These are phyloP conservation scores for Boletus rubescentipes DNA, from an alignment of 768 basidiomycete species.

Conservation along the genomic window DNA sequence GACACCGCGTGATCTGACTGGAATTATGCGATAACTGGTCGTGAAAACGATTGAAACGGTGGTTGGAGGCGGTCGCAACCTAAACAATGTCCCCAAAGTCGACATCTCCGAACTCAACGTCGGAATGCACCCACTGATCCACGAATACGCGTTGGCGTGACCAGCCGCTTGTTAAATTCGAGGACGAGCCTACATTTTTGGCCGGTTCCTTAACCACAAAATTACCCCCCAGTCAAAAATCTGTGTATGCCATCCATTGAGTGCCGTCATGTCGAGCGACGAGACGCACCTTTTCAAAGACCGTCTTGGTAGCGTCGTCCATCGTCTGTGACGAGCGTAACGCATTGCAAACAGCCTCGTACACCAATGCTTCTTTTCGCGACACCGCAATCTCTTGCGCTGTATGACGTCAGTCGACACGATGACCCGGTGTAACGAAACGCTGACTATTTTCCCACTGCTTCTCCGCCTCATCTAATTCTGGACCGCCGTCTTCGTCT, in stretches of 20 bases:
- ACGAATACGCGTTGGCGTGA: slow-evolving; percentile 15
- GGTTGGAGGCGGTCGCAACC: no score
- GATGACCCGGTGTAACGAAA: neutral
- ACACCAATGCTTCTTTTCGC: slow-evolving; percentile 86
- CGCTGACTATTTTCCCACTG: slow-evolving; percentile 88
- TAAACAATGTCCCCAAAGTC: no score
- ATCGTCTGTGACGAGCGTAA: slow-evolving; percentile 45
- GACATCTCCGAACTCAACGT: no score
- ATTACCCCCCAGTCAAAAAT: slow-evolving; percentile 72
- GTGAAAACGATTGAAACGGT: no score
- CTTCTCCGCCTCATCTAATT: slow-evolving; percentile 89
- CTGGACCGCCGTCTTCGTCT: slow-evolving; percentile 77
- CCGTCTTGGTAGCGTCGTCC: slow-evolving; percentile 59
- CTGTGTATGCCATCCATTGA: slow-evolving; percentile 38
- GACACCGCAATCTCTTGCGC: slow-evolving; percentile 84
- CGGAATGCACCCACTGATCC: no score
- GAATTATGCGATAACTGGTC: no score
- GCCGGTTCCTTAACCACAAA: slow-evolving; percentile 46
- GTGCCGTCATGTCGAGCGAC: neutral
- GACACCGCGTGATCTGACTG: no score
- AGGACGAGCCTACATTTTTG: slow-evolving; percentile 11
- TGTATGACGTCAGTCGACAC: neutral
- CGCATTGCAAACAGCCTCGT: slow-evolving; percentile 73
- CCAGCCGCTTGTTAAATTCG: slow-evolving; percentile 28
- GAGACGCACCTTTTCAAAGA: slow-evolving; percentile 76